Evolutionary conservation across 2,329 filamentous ascomycete species (phyloP), one percentile per base, ranked within the genome.

Genomic region (Fonsecaea erecta): DNA sequence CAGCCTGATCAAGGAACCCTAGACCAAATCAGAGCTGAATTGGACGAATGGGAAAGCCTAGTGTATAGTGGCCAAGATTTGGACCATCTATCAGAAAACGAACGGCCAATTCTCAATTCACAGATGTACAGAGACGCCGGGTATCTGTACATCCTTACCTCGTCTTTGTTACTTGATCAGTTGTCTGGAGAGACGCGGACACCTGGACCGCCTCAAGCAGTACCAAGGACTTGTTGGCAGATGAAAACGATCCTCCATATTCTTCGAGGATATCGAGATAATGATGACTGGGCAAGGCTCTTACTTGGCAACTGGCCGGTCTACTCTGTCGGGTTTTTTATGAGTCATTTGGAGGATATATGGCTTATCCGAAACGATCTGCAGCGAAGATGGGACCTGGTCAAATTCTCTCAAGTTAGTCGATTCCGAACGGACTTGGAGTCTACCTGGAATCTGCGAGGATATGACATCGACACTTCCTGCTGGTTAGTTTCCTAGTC

Each of bases 141-240:
- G 3, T 61, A 60, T 32, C 21, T 68, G 32, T 68, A 66, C 24
- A 61, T 68, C 52, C 63, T 68, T 5, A 52, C 40, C 16, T 30
- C 63, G 8, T 68, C 66, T n/a, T 37, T 68, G 60, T 48, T 68
- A 18, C 26, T 68, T 21, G 53, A 66, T 30, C 63, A 68, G 52
- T 21, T 64, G 18, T 54, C 37, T 30, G 2, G 24, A 35, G 3
- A 18, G 14, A n/a, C n/a, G 24, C 16, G 55, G 37, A 21, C 16
- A 34, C 8, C 18, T 55, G 5, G 65, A 52, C 7, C 60, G 16
- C 65, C 65, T 7, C 34, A 43, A 35, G 56, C 58, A 5, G 59
- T 28, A 7, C 51, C 63, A 3, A 37, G 32, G 14, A 46, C 55
- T n/a, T 48, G 60, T 26, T 68, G 66, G 66, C 66, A 68, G 24